phyloP scores from a whole-genome alignment of 139 green algal genomes.

The Chlorokybus atmophyticus region DNA sequence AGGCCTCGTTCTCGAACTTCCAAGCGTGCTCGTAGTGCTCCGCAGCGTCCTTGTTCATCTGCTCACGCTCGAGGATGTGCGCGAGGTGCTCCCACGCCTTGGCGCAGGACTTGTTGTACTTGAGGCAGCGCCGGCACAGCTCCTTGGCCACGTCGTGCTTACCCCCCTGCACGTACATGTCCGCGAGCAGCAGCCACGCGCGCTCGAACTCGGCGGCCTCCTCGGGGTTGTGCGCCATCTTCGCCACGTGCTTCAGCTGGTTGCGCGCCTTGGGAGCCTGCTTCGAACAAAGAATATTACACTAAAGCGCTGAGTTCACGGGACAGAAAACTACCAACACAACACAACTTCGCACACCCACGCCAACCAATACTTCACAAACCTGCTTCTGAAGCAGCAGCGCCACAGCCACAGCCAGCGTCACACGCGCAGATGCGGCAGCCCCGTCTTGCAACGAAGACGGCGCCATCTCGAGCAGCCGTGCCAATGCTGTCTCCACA shows the following conservation, averaged over 20 bases:
- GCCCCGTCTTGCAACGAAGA: constrained; percentile 56
- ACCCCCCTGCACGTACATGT: constrained; percentile 58
- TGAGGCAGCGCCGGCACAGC: constrained; percentile 57
- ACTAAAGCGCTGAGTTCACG: too few relatives aligned
- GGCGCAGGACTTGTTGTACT: constrained; percentile 67
- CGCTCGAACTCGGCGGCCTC: constrained; percentile 62
- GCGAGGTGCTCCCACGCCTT: constrained; percentile 52
- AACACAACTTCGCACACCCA: too few relatives aligned
- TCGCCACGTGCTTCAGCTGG: constrained; percentile 48
- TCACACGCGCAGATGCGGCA: too few relatives aligned
- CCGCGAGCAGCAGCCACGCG: constrained; percentile 57
- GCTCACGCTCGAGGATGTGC: constrained; percentile 54
- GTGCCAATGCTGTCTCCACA: constrained; percentile 32
- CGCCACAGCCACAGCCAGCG: too few relatives aligned
- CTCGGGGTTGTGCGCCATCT: constrained; percentile 55
- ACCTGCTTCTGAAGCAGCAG: too few relatives aligned
- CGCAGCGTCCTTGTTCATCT: constrained; percentile 60
- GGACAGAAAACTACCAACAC: too few relatives aligned
- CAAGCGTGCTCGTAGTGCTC: constrained; percentile 62
- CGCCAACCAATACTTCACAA: too few relatives aligned
- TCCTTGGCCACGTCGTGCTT: constrained; percentile 58
- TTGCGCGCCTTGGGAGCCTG: constrained; percentile 60
- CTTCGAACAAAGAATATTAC: too few relatives aligned
- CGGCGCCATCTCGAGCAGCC: constrained; percentile 38
- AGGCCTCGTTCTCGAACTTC: constrained; percentile 39